Base-by-base conservation (phyloP, 164 flowering plant species). In the Vitis cinerea region DNA sequence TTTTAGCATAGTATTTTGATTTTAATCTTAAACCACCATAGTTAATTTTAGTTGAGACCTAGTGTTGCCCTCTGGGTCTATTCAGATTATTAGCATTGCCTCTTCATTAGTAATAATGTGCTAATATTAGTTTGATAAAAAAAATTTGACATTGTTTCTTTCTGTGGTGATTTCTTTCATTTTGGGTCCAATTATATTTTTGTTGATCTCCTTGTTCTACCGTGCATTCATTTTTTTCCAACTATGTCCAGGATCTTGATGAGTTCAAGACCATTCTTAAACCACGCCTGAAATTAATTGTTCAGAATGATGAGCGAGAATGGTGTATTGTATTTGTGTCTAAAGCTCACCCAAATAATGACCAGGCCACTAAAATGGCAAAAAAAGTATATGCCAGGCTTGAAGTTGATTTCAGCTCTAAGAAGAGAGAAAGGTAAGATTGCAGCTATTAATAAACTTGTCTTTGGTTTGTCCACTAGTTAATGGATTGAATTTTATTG, bases 281-380 rank as follows among this genome's bases (percentile, higher is more conserved):
- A 82, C 97, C 98, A 50, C 94, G 99, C 54, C 78, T 96, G 67
- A 96, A 96, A 71, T 77, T 96, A 70, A 89, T 93, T 68, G 88
- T 88, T 67, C 99, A 96, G 80, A 93, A 93, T 84, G 99, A 96
- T 73, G 99, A 96, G 60, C 79, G 88, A 50, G 99, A 96, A 74
- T 96, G 98, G 97, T 91, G 91, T 81, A 89, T 96, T 76, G 97
- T 96, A 3, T 96, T 88, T 70, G 98, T 96, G 54, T 89, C 98
- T 68, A 89, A 74, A 82, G 98, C 98, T 77, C 87, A 83, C 57
- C 94, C 99, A 65, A 90, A 59, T 81, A 90, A 90, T 71, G 99
- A 95, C 72, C 90, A 87, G 72, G 92, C 97, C 50, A 83, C 81
- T 64, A 93, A 91, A 79, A 73, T 83, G 82, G 90, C 94, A 48